A percentile compares a stretch with the other conserved stretches of the same genome.
Evolutionary conservation across 1,284 basidiomycete species (phyloP).

Genomic region (Cutaneotrichosporon sp.): DNA sequence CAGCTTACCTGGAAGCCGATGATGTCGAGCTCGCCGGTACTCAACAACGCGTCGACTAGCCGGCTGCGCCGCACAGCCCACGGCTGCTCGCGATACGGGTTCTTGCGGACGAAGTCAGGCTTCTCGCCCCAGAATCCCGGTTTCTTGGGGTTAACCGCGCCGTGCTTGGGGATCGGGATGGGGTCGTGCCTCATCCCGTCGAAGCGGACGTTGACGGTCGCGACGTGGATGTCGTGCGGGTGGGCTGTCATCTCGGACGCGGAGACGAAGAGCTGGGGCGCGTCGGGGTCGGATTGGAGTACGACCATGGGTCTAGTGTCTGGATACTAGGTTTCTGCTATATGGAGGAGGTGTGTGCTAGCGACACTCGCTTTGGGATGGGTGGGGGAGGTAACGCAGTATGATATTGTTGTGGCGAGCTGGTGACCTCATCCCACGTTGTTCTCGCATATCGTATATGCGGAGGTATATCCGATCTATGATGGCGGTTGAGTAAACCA

Average conservation of each 20-base stretch:
- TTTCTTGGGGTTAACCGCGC: constrained; percentile 26
- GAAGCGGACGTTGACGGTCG: constrained; percentile 46
- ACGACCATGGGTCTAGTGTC: background rate
- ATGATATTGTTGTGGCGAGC: background rate
- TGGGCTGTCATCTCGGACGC: background rate
- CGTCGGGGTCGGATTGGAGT: background rate
- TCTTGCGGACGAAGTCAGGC: background rate
- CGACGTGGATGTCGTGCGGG: constrained; percentile 30
- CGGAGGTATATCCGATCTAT: background rate
- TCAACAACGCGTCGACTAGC: constrained; percentile 39
- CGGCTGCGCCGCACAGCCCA: constrained; percentile 46
- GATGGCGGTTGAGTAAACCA: constrained; percentile 1
- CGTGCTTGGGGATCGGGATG: constrained; percentile 36
- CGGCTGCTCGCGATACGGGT: constrained; percentile 35
- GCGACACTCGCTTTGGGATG: background rate
- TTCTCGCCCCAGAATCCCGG: background rate
- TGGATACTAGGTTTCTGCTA: background rate
- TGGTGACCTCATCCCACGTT: constrained; percentile 7
- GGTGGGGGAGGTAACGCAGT: background rate
- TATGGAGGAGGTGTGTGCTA: background rate
- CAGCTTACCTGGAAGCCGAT: constrained; percentile 53
- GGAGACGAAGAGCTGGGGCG: constrained; percentile 5
- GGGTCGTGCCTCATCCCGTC: constrained; percentile 32
- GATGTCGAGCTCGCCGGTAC: constrained; percentile 39
- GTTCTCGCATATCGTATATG: background rate